phyloP scores from a whole-genome alignment of 331 rosid genomes.

The Ulmus americana region DNA sequence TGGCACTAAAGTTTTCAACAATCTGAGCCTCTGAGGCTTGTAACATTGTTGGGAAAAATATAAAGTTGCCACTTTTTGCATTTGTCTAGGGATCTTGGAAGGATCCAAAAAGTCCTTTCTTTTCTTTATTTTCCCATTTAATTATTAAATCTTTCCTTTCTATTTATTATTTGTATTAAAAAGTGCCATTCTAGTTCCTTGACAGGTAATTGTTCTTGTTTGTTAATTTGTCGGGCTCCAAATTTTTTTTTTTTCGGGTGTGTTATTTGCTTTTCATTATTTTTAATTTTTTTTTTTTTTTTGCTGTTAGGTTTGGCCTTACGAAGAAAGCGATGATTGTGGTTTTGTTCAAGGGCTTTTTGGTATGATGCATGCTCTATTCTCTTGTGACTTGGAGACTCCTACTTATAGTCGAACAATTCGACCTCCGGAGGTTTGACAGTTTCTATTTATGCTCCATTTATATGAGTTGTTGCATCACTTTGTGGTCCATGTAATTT shows the following conservation, averaged over 20 bases:
- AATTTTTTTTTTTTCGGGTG: not conserved
- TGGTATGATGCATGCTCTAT: conserved; percentile 63
- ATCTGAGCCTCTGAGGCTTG: conserved; percentile 8
- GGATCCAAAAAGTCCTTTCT: conserved; percentile 15
- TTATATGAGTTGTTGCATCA: not conserved
- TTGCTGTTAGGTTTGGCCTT: conserved; percentile 78
- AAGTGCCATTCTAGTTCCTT: not conserved
- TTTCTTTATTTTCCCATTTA: not conserved
- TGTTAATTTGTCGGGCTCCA: not conserved
- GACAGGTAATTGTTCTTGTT: conserved; percentile 3
- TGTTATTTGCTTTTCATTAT: not conserved
- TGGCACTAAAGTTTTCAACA: too few relatives aligned
- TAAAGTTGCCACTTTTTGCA: conserved; percentile 2
- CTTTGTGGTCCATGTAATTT: not conserved
- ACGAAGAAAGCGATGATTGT: conserved; percentile 65
- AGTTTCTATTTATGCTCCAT: conserved; percentile 8
- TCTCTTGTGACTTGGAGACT: conserved; percentile 52
- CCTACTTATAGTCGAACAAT: conserved; percentile 40
- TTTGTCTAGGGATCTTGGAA: conserved; percentile 1
- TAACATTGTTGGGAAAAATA: not conserved
- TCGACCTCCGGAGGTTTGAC: conserved; percentile 54
- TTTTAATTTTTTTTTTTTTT: not conserved
- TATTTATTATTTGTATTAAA: not conserved
- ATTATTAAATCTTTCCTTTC: not conserved
- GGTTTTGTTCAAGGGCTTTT: conserved; percentile 97